Evolutionary conservation across 805 yeast genomes (phyloP).

Genomic region (Ogataea trehalophila): DNA sequence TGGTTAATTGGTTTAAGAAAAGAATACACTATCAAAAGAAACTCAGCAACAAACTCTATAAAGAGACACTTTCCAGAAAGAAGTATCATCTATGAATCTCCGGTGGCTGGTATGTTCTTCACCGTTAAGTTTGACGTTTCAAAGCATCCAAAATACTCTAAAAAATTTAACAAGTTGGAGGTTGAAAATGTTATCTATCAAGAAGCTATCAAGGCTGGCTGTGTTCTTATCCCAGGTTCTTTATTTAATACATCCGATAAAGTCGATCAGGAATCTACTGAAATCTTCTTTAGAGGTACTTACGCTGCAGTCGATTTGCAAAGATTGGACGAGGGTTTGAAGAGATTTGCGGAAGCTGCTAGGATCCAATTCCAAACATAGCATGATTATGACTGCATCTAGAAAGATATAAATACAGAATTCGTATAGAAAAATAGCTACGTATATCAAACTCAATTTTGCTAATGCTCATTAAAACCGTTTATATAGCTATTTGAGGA

Average conservation of each 20-base stretch:
- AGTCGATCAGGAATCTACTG: slow-evolving; percentile 26
- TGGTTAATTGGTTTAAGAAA: slow-evolving; percentile 81
- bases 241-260: slow-evolving; percentile 57
- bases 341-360: slow-evolving; percentile 63
- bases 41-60: slow-evolving; percentile 76
- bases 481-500: too few relatives aligned
- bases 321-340: slow-evolving; percentile 52
- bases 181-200: slow-evolving; percentile 65
- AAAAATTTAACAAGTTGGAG: slow-evolving; percentile 45
- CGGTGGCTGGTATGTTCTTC: slow-evolving; percentile 87
- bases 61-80: slow-evolving; percentile 49
- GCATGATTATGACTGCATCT: too few relatives aligned
- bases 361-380: too few relatives aligned
- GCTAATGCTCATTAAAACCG: too few relatives aligned
- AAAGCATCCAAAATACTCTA: slow-evolving; percentile 68
- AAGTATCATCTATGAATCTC: slow-evolving; percentile 43
- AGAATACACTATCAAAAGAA: slow-evolving; percentile 85
- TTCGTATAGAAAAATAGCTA: too few relatives aligned
- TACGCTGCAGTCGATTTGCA: slow-evolving; percentile 81
- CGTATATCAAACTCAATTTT: too few relatives aligned
- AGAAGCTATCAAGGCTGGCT: slow-evolving; percentile 52
- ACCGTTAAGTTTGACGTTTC: slow-evolving; percentile 70
- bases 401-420: too few relatives aligned
- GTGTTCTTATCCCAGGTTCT: slow-evolving; percentile 75
- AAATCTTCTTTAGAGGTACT: slow-evolving; percentile 78